Base-by-base conservation (phyloP, 1,139 yeast species). In the Yamadazyma friedrichii region DNA sequence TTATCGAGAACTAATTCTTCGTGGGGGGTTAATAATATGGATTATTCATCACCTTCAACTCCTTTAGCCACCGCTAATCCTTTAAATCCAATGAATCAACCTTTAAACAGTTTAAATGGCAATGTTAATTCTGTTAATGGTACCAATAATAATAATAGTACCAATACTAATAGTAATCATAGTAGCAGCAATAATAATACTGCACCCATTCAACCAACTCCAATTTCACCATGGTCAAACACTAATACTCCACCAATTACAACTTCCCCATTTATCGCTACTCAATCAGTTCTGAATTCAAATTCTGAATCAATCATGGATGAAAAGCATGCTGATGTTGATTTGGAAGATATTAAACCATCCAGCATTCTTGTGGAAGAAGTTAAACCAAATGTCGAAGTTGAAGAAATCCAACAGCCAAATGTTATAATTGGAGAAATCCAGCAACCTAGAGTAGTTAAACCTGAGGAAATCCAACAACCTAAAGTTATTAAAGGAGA, bases 221-320 rank as follows among this genome's bases (percentile, higher is more conserved):
- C 76, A 4, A 54, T 67, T 40, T 70, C 75, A 1, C 76, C 77
- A 4, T 70, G 76, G 76, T 50, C 69, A 4, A 61, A 64, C 8
- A 54, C 58, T 11, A 20, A 20, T 20, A 20, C 24, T 20, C 24
- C 24, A 20, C 72, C 63, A 40, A 54, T 66, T 4, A 62, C 51
- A 45, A 60, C 56, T 43, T 70, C 76, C 3, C 78, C 78, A 2
- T 72, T 71, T 50, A 64, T 64, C 15, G 37, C 43, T 20, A 41
- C 44, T 8, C 36, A 44, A 29, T 56, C 46, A 45, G 20, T 15
- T n/a, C 15, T 15, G 8, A 28, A 36, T 4, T 15, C 32, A 5
- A 12, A 13, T 15, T 30, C 41, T n/a, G 38, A 33, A 33, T 15
- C 38, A 13, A 35, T 25, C 9, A 13, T 26, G 15, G 33, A 33